phyloP scores from a whole-genome alignment of 106 monocot genomes.

The Dendrobium chrysotoxum region DNA sequence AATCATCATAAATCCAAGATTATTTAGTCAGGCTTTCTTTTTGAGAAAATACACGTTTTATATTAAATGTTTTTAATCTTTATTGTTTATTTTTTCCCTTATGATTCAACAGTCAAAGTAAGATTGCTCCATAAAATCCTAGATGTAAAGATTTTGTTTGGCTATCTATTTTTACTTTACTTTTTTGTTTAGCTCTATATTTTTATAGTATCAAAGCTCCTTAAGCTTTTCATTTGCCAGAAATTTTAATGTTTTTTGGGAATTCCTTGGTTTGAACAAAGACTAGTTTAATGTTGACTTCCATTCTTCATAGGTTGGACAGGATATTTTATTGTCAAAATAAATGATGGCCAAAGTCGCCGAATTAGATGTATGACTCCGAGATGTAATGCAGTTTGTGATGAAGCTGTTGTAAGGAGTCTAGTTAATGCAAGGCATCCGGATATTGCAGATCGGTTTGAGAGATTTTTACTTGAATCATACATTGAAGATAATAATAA shows the following conservation, averaged over 20 bases:
- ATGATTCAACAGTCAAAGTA: not conserved
- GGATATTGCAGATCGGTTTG: conserved; percentile 77
- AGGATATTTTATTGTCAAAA: conserved; percentile 79
- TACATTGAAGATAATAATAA: conserved; percentile 95
- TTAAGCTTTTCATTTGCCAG: not conserved
- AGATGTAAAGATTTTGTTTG: not conserved
- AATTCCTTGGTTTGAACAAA: not conserved
- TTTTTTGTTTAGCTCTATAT: too few relatives aligned
- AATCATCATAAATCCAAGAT: not conserved
- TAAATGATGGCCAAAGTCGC: conserved; percentile 78
- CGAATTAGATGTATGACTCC: conserved; percentile 79
- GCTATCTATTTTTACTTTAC: not conserved
- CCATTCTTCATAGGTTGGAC: conserved; percentile 69
- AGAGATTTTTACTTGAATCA: conserved; percentile 84
- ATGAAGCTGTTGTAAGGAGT: conserved; percentile 59
- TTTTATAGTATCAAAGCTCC: not conserved
- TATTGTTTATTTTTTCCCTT: not conserved
- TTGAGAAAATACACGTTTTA: not conserved
- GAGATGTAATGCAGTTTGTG: conserved; percentile 67
- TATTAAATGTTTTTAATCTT: not conserved
- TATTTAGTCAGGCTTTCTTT: not conserved
- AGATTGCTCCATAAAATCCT: not conserved
- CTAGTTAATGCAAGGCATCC: conserved; percentile 54
- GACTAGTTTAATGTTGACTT: not conserved
- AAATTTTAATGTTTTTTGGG: not conserved